These are phyloP conservation scores for Anethum foeniculum DNA, from an alignment of 140 eudicot species.

Conservation along the genomic window DNA sequence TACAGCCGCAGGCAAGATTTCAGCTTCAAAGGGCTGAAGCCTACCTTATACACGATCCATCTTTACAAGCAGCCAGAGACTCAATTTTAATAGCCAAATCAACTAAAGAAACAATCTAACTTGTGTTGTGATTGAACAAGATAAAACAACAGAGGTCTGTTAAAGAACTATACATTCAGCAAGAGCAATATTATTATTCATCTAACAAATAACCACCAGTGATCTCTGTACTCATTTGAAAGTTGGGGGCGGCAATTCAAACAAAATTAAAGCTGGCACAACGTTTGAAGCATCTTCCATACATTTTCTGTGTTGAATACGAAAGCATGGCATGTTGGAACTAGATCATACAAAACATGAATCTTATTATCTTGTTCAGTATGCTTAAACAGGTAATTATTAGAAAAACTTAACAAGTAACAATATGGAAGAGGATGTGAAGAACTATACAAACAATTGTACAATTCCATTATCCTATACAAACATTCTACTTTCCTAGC, in stretches of 20 bases:
- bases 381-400: not conserved
- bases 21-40: not conserved
- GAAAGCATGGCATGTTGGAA: not conserved
- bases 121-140: not conserved
- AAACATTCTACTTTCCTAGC: conserved; percentile 20
- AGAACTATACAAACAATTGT: not conserved
- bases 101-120: not conserved
- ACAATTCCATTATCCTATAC: not conserved
- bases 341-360: not conserved
- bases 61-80: not conserved
- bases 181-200: not conserved
- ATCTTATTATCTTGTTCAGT: not conserved
- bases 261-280: not conserved
- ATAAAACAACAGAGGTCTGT: not conserved
- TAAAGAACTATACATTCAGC: not conserved
- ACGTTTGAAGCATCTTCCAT: not conserved
- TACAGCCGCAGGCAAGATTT: not conserved
- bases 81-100: not conserved
- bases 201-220: not conserved
- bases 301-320: not conserved
- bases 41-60: not conserved
- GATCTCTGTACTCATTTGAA: not conserved
- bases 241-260: not conserved
- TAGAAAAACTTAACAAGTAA: not conserved
- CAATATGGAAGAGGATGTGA: not conserved